Evolutionary conservation across 2,329 filamentous ascomycete species (phyloP).

Genomic region (Penicillium sp.): DNA sequence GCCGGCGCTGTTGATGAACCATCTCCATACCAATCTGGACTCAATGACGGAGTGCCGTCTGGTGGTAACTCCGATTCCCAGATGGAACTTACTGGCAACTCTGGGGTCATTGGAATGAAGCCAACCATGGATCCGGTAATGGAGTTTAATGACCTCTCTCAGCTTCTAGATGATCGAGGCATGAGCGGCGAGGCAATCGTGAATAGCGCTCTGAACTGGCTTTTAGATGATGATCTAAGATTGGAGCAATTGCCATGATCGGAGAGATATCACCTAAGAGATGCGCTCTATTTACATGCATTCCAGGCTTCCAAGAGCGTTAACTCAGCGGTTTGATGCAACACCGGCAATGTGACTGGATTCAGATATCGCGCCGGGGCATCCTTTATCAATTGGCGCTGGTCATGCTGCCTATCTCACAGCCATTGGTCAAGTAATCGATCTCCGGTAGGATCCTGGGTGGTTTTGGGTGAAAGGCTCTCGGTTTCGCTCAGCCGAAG

Average conservation of each 20-base stretch:
- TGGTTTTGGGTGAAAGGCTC: background rate
- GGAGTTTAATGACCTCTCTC: background rate
- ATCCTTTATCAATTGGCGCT: background rate
- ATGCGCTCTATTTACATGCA: background rate
- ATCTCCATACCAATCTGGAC: background rate
- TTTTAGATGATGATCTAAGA: slow-evolving; percentile 1
- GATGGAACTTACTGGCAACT: background rate
- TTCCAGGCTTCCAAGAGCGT: background rate
- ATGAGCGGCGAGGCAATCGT: background rate
- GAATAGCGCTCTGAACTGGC: slow-evolving; percentile 2
- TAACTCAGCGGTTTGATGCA: background rate
- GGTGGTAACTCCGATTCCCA: background rate
- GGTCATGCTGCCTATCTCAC: background rate
- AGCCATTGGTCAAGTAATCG: background rate
- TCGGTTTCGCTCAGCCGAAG: background rate
- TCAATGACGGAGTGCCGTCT: background rate
- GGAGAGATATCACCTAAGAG: background rate
- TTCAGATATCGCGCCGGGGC: background rate
- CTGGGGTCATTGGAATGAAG: background rate
- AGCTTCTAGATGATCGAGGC: background rate
- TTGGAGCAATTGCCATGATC: background rate
- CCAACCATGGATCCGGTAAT: background rate
- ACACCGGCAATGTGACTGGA: background rate
- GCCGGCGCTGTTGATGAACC: background rate
- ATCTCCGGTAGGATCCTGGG: background rate